phyloP scores from a whole-genome alignment of 345 rosid genomes.

The Rhodamnia rubescens region DNA sequence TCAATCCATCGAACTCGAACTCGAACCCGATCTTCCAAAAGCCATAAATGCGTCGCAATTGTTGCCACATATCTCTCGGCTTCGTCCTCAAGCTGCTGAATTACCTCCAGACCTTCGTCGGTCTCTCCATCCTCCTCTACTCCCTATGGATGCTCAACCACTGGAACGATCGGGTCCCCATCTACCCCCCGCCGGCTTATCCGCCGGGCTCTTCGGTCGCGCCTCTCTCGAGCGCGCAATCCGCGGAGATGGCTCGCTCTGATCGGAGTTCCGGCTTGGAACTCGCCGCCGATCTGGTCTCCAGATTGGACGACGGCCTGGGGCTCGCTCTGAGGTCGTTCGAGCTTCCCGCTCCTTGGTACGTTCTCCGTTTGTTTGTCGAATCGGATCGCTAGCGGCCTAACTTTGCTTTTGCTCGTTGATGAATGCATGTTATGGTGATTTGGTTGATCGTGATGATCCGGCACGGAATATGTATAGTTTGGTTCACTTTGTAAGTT shows the following conservation, averaged over 20 bases:
- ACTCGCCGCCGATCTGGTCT: constrained; percentile 20
- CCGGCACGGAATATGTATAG: background rate
- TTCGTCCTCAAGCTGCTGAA: constrained; percentile 53
- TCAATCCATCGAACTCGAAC: background rate
- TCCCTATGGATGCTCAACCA: constrained; percentile 85
- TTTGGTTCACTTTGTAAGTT: background rate
- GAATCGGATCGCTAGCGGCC: background rate
- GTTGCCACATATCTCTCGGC: constrained; percentile 60
- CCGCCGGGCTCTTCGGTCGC: constrained; percentile 23
- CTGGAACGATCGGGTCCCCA: constrained; percentile 47
- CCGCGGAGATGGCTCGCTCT: background rate
- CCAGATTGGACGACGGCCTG: constrained; percentile 21
- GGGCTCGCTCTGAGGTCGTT: constrained; percentile 37
- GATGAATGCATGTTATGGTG: background rate
- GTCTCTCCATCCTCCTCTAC: constrained; percentile 53
- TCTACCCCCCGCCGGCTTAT: constrained; percentile 35
- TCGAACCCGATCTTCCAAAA: background rate
- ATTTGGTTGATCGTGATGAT: background rate
- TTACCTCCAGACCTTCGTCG: constrained; percentile 60
- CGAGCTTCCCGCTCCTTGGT: constrained; percentile 90
- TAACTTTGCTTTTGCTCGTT: background rate
- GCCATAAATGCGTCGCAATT: constrained; percentile 45
- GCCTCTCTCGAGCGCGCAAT: background rate
- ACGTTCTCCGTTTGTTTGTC: constrained; percentile 2
- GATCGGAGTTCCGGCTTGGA: constrained; percentile 6